Conservation (phyloP, 2,329 filamentous ascomycete species). For the Penicillium sclerotiorum region DNA sequence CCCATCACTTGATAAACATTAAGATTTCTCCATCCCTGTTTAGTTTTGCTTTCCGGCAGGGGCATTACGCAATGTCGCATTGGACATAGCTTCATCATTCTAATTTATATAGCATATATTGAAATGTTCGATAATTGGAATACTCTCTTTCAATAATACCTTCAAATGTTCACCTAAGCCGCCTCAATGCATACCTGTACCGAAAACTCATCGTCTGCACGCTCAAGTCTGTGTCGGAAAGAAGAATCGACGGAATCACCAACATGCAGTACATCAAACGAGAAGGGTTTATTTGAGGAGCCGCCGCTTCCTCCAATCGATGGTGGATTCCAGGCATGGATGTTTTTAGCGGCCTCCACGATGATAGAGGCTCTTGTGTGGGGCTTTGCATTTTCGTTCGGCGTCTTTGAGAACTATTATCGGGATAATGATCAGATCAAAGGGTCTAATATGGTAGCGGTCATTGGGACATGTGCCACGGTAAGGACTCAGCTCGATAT, state of each 20-base stretch:
- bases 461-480: constrained; percentile 37
- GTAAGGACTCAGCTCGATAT: constrained; percentile 6
- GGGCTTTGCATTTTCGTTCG: constrained; percentile 38
- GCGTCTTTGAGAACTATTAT: constrained; percentile 41
- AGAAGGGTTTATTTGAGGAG: neutral
- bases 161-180: neutral
- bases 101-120: constrained; percentile 3
- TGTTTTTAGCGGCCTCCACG: constrained; percentile 55
- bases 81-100: neutral
- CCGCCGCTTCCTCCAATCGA: constrained; percentile 36
- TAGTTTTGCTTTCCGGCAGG: constrained; percentile 16
- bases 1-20: constrained; percentile 2
- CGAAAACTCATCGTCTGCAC: constrained; percentile 3
- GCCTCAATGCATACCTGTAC: neutral
- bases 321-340: constrained; percentile 45
- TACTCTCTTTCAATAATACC: neutral
- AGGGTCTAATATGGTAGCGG: constrained; percentile 28
- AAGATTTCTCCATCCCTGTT: constrained; percentile 17
- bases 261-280: constrained; percentile 8
- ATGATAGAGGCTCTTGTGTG: constrained; percentile 58
- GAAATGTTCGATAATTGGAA: neutral
- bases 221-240: neutral
- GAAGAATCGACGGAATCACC: neutral
- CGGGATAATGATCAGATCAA: constrained; percentile 27
- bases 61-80: constrained; percentile 20